These are phyloP conservation scores for Cordyceps cateniannulata DNA, from an alignment of 2,329 filamentous ascomycete species.

Conservation along the genomic window DNA sequence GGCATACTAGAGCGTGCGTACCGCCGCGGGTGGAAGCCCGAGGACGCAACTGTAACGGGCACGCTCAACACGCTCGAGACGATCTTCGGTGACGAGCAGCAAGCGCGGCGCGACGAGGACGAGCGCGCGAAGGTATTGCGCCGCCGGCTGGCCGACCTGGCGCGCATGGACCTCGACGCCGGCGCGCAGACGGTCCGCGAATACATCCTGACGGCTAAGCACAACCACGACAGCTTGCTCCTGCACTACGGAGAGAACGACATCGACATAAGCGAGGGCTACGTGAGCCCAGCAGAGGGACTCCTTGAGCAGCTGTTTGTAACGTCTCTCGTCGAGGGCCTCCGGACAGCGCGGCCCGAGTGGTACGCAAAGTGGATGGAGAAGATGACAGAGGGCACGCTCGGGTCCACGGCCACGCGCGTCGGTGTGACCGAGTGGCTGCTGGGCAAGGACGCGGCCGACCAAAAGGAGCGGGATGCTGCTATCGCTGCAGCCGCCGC, in stretches of 20 bases:
- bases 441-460: neutral
- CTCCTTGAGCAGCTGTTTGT: conserved; percentile 8
- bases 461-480: neutral
- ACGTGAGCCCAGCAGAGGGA: neutral
- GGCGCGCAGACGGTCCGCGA: neutral
- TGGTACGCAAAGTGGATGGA: conserved; percentile 6
- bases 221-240: neutral
- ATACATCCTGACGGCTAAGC: neutral
- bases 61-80: neutral
- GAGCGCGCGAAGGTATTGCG: neutral
- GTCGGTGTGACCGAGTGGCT: conserved; percentile 1
- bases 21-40: neutral
- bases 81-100: neutral
- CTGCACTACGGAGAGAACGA: neutral
- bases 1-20: neutral
- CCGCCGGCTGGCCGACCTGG: neutral
- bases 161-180: neutral
- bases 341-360: neutral
- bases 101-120: neutral
- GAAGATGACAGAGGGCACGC: neutral
- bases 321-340: neutral
- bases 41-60: neutral
- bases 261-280: neutral
- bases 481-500: neutral
- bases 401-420: neutral